phyloP scores from a whole-genome alignment of 768 basidiomycete species.

The Auricularia cornea region DNA sequence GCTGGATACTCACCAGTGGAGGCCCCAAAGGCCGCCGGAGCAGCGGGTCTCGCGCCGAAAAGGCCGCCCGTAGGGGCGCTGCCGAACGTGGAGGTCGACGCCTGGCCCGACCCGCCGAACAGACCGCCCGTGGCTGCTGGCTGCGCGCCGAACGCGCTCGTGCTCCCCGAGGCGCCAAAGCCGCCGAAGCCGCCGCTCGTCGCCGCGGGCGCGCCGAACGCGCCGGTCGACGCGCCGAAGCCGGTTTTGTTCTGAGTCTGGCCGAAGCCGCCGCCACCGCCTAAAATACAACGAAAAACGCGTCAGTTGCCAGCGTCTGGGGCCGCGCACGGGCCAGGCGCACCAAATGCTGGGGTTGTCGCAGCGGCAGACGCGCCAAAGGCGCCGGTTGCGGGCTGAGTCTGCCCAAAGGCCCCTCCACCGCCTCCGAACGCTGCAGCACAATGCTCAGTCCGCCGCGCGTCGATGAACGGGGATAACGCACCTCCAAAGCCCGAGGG shows the following conservation, averaged over 20 bases:
- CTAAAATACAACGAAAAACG: neutral
- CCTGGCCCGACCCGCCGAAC: constrained; percentile 13
- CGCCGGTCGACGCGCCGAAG: constrained; percentile 46
- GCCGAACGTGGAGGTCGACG: constrained; percentile 26
- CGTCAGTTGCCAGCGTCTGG: neutral
- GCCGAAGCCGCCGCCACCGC: constrained; percentile 24
- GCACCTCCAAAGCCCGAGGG: neutral
- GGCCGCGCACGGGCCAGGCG: constrained; percentile 4
- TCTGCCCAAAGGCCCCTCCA: neutral
- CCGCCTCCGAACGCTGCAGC: neutral
- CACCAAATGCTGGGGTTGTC: constrained; percentile 29
- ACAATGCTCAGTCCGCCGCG: neutral
- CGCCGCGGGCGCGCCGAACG: constrained; percentile 16
- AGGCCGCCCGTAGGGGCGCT: constrained; percentile 24
- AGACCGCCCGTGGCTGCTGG: constrained; percentile 15
- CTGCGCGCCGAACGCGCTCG: constrained; percentile 35
- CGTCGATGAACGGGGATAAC: neutral
- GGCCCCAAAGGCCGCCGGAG: constrained; percentile 40
- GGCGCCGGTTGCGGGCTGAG: constrained; percentile 5
- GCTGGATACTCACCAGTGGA: constrained; percentile 16
- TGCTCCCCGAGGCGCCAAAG: constrained; percentile 37
- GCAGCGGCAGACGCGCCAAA: constrained; percentile 9
- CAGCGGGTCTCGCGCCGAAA: constrained; percentile 50
- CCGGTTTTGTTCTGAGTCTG: constrained; percentile 40
- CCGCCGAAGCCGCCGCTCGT: constrained; percentile 37